phyloP scores from a whole-genome alignment of 768 basidiomycete species.

The Trametes elegans region DNA sequence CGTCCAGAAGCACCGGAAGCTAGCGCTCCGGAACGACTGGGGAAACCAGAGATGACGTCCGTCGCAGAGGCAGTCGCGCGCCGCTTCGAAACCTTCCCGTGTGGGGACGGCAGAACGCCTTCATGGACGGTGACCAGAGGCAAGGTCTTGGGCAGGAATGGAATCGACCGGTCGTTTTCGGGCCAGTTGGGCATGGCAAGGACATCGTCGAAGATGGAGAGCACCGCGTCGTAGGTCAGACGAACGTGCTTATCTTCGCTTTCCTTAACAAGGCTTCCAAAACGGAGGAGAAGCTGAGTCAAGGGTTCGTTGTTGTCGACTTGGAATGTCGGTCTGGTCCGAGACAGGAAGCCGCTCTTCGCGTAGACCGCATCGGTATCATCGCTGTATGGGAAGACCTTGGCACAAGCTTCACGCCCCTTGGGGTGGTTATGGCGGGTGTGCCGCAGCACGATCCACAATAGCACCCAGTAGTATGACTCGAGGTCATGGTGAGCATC shows the following conservation, averaged over 20 bases:
- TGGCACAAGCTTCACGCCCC: not conserved
- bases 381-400: not conserved
- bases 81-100: too few species aligned
- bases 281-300: not conserved
- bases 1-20: too few species aligned
- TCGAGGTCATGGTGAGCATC: conserved; percentile 11
- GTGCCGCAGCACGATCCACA: conserved; percentile 10
- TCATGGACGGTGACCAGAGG: too few species aligned
- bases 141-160: too few species aligned
- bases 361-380: too few species aligned
- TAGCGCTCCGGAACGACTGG: too few species aligned
- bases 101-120: too few species aligned
- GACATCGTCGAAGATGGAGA: conserved; percentile 1
- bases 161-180: not conserved
- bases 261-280: not conserved
- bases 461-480: conserved; percentile 15
- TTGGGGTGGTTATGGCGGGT: not conserved
- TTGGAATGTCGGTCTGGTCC: not conserved
- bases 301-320: not conserved
- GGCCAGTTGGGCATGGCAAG: conserved; percentile 6
- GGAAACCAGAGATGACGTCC: too few species aligned
- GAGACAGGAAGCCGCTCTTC: not conserved
- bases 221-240: conserved; percentile 9
- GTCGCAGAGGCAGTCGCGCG: too few species aligned
- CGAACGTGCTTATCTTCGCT: too few species aligned